phyloP scores from a whole-genome alignment of 108 stramenopile species.

The Chaetoceros muelleri region DNA sequence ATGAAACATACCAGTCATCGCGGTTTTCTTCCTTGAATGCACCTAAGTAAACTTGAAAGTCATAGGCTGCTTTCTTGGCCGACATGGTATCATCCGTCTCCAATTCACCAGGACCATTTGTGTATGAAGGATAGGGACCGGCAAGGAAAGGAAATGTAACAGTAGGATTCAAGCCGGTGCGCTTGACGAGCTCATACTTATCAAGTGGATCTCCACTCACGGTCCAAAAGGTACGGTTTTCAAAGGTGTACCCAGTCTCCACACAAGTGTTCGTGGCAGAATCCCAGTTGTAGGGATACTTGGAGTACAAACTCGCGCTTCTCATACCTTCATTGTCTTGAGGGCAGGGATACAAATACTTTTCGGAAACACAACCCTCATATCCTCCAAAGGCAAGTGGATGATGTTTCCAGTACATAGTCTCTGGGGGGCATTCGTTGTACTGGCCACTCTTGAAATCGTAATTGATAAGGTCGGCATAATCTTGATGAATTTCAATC shows the following conservation, averaged over 20 bases:
- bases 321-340: constrained; percentile 7
- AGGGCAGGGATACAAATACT: constrained; percentile 12
- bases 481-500: constrained; percentile 7
- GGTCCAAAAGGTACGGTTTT: constrained; percentile 16
- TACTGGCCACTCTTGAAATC: constrained; percentile 6
- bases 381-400: constrained; percentile 18
- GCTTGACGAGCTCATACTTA: constrained; percentile 13
- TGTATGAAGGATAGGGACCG: constrained; percentile 15
- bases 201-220: constrained; percentile 24
- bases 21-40: constrained; percentile 11
- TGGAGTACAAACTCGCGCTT: not conserved
- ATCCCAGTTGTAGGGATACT: constrained; percentile 12
- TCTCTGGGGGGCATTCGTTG: constrained; percentile 13
- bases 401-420: constrained; percentile 13
- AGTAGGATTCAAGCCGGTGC: constrained; percentile 17
- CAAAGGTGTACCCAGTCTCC: constrained; percentile 13
- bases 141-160: constrained; percentile 13
- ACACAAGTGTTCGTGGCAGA: constrained; percentile 12
- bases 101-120: not conserved
- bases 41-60: constrained; percentile 19
- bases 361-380: constrained; percentile 16
- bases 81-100: constrained; percentile 11
- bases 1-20: constrained; percentile 10
- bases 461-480: constrained; percentile 5
- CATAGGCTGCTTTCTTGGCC: constrained; percentile 11